Base-by-base conservation (phyloP, 2,329 filamentous ascomycete genomes). In the Fusarium annulatum region DNA sequence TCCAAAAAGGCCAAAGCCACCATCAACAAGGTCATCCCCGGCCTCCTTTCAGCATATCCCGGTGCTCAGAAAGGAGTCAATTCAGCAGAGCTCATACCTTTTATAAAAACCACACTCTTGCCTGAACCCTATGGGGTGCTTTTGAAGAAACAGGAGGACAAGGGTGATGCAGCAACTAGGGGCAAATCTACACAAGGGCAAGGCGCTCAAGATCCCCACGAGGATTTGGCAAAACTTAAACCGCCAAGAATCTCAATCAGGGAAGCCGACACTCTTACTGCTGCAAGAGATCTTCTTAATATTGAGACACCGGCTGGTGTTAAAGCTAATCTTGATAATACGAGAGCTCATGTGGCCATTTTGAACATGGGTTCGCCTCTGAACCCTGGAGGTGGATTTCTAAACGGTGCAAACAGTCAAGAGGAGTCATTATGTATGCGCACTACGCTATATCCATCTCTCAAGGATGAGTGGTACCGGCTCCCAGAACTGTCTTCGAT, bases 341-440 rank as follows among this genome's bases (percentile, higher is more conserved):
- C 61, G 4, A 49, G 48, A 18, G 62, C 76, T 14, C 81, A 86
- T 42, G 84, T 89, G 3, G 88, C 85, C 8, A 82, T 92, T 30
- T 82, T 92, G 7, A 91, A 90, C 78, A 91, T 92, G 89, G 89
- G 89, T 0, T 92, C 89, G 0, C 88, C 89, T 0, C 84, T 90
- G 1, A 85, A 85, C 0, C 88, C 90, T 0, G 90, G 90, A 18
- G 90, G 90, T 12, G 90, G 90, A 1, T 86, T 92, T 36, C 79
- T 91, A 1, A 85, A 85, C 19, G 90, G 90, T 26, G 88, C 89
- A 0, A 87, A 86, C 14, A 87, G 86, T 8, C 89, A 91, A 69
- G 90, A 92, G 76, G 90, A 91, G 75, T 88, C 85, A 30, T 83
- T 92, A 5, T 92, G 90, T 75, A 85, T 87, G 72, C 86, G 88